Evolutionary conservation across 257 asterid species (phyloP), one percentile per base, ranked within the genome.

Genomic region (Nicotiana sylvestris): DNA sequence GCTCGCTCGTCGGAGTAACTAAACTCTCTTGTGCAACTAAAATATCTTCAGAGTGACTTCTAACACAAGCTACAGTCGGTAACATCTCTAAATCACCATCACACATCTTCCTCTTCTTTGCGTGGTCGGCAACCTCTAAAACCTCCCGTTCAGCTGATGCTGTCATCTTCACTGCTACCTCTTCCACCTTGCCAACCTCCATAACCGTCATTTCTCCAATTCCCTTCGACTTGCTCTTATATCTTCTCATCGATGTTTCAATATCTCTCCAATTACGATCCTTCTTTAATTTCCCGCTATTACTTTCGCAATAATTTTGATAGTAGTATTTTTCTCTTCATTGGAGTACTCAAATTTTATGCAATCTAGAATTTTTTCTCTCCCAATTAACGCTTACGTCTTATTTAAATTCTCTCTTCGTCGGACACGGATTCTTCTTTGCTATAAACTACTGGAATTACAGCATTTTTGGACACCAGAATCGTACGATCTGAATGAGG

Each of bases 101-200:
- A 21, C 81, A 15, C 37, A 56, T 65, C 84, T 91, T 92, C 85
- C 95, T 88, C 90, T 90, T 93, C 33, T 85, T 88, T 51, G 58
- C 58, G 0, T 2, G 46, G 9, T 65, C 84, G 65, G 80, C 79
- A 27, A 85, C 80, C 80, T 55, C 76, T 29, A 17, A 81, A 8
- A 46, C 80, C 7, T 82, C 82, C 53, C 10, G 53, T 80, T 83
- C 66, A 6, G 46, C 46, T 39, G 46, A 39, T 80, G 77, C 76
- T 15, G 80, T 37, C 82, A 69, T 83, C 76, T 72, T 72, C 80
- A 74, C 66, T 15, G 78, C 74, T 61, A 46, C 80, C 85, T 84
- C 82, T 39, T 39, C 46, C 46, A 39, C 46, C 46, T 39, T 7
- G 46, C 46, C 69, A 77, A 67, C 82, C 62, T 29, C 78, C 86